phyloP scores from a whole-genome alignment of 2,329 filamentous ascomycete genomes.

The Trichoderma arundinaceum region DNA sequence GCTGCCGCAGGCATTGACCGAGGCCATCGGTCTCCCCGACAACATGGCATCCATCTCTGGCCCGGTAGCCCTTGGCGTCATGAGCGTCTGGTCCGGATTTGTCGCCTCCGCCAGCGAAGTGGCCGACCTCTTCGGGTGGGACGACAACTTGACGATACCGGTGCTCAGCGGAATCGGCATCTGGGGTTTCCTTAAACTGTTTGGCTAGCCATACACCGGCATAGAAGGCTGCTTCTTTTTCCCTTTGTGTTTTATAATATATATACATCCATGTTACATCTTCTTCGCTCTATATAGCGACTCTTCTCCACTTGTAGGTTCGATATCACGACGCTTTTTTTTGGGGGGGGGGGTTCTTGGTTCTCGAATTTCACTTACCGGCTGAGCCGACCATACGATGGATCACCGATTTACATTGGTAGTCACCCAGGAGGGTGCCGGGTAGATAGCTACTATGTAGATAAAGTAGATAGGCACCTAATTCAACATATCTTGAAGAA shows the following conservation, averaged over 20 bases:
- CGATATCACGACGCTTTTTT: slow-evolving; percentile 19
- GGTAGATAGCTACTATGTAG: slow-evolving; percentile 14
- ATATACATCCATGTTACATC: neutral
- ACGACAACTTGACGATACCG: slow-evolving; percentile 97
- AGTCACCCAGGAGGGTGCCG: slow-evolving; percentile 10
- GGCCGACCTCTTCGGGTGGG: slow-evolving; percentile 89
- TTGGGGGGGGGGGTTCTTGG: slow-evolving; percentile 1
- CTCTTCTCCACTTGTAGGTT: slow-evolving; percentile 9
- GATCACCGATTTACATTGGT: neutral
- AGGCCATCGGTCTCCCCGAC: slow-evolving; percentile 65
- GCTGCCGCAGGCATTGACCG: slow-evolving; percentile 66
- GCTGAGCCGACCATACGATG: slow-evolving; percentile 12
- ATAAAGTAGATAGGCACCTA: slow-evolving; percentile 17
- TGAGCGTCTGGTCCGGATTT: slow-evolving; percentile 88
- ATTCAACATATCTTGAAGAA: neutral
- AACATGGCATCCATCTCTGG: slow-evolving; percentile 69
- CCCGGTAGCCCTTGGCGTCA: slow-evolving; percentile 72
- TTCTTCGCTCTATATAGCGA: slow-evolving; percentile 3
- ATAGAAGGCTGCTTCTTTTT: slow-evolving; percentile 1
- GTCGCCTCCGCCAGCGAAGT: slow-evolving; percentile 89
- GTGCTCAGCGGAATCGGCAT: slow-evolving; percentile 86
- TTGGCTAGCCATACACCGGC: slow-evolving; percentile 59
- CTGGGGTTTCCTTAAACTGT: slow-evolving; percentile 88
- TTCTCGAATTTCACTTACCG: slow-evolving; percentile 8
- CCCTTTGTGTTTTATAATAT: neutral